Evolutionary conservation across 192 early-diverging fungal species (phyloP).

Genomic region (Radiomyces spectabilis): DNA sequence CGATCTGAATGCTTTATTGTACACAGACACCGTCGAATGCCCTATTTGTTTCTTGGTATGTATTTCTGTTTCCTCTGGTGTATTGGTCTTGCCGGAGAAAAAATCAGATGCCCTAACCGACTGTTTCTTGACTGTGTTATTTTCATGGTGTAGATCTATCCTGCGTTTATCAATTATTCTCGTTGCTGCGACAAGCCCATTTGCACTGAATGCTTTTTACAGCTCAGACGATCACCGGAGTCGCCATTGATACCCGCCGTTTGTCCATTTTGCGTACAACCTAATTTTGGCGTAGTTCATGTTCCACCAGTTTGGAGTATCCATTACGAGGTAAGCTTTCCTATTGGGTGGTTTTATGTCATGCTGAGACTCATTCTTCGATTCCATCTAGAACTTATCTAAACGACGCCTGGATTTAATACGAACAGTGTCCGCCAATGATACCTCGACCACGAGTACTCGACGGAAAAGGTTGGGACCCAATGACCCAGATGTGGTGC

Average conservation of each 20-base stretch:
- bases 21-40: constrained; percentile 8
- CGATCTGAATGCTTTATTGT: neutral
- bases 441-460: neutral
- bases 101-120: neutral
- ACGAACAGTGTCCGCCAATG: neutral
- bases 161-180: constrained; percentile 17
- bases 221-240: constrained; percentile 5
- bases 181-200: constrained; percentile 21
- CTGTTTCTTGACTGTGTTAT: neutral
- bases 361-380: too few species aligned
- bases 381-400: too few species aligned
- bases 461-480: neutral
- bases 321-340: neutral
- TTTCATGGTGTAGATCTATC: constrained; percentile 19
- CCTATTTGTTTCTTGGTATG: constrained; percentile 25
- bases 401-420: neutral
- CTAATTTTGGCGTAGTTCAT: constrained; percentile 19
- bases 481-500: constrained; percentile 11
- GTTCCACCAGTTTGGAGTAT: constrained; percentile 8
- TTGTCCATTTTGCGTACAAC: constrained; percentile 20
- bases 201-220: constrained; percentile 25
- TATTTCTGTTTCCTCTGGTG: too few species aligned
- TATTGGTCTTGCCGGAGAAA: neutral
- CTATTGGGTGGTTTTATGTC: too few species aligned
- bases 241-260: constrained; percentile 1